Base-by-base conservation (phyloP, 441 rosid species). In the Adansonia grandidieri region DNA sequence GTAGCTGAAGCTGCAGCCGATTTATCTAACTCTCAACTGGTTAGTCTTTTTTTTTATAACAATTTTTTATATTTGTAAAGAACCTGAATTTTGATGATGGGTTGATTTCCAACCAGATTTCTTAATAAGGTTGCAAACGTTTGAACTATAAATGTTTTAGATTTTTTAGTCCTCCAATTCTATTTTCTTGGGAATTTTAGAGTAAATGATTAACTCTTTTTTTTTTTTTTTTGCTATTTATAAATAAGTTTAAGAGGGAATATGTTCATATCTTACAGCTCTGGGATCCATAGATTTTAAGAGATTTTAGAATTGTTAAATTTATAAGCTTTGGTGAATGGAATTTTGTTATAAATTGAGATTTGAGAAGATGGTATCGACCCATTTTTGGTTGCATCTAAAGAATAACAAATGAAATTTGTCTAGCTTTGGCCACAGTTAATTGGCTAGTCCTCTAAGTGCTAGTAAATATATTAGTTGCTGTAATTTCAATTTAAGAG, bases 1-100 rank as follows among this genome's bases (percentile, higher is more conserved):
- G 89, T 85, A 45, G 93, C 89, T 78, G 93, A 89, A 83, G 85
- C 84, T 76, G 90, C 91, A 24, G 71, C 76, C 20, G 90, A 80
- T 54, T 79, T 85, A 9, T 73, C 85, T 54, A 11, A 75, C 63
- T 68, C 86, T 76, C 84, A 76, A 74, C 73, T 71, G 86, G 91
- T 87, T 76, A 80, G 37, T 3, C 37, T 32, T 32, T 32, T 32
- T 3, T 32, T 32, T 32, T 32, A 2, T 19, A 22, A 28, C 37
- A 2, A 32, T 15, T 78, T 50, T 1, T 20, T 19, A 24, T n/a
- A 28, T 50, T 76, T 76, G 54, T 15, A 17, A 54, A 24, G 50
- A 57, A 45, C 20, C 28, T 70, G 75, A 71, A 10, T 77, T 77
- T 5, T 32, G 50, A 22, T 40, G n/a, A 22, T 32, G 5, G 8